Percentiles rank a stretch among this genome's conserved stretches.
These are phyloP conservation scores for Cochlearia excelsa DNA, from an alignment of 345 rosid species.

Conservation along the genomic window DNA sequence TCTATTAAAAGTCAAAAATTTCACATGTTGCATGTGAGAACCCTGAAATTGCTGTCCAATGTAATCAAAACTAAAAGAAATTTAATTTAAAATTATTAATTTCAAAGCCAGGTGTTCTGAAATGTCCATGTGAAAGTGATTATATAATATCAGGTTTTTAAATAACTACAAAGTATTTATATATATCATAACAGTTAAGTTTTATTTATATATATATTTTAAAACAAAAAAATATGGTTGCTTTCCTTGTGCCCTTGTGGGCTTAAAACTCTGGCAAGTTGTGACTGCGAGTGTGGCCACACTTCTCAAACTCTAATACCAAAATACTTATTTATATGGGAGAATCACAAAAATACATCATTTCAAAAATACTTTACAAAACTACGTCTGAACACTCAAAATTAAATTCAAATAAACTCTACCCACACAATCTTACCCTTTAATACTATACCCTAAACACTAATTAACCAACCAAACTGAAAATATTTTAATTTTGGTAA, in stretches of 20 bases:
- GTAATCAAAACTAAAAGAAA: neutral
- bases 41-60: slow-evolving; percentile 39
- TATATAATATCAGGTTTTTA: slow-evolving; percentile 18
- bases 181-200: neutral
- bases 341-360: too few species aligned
- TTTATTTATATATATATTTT: too few species aligned
- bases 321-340: too few species aligned
- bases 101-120: slow-evolving; percentile 35
- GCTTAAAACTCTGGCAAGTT: slow-evolving; percentile 21
- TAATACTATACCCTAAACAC: too few species aligned
- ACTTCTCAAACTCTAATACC: slow-evolving; percentile 4
- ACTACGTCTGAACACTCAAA: too few species aligned
- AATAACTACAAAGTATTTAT: slow-evolving; percentile 16
- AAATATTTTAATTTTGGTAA: too few species aligned
- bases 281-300: slow-evolving; percentile 28
- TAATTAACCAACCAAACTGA: too few species aligned
- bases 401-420: too few species aligned
- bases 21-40: slow-evolving; percentile 39
- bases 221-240: slow-evolving; percentile 4
- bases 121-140: slow-evolving; percentile 41
- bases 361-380: too few species aligned
- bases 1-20: slow-evolving; percentile 32
- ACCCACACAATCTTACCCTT: too few species aligned
- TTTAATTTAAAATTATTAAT: neutral
- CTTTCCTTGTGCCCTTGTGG: slow-evolving; percentile 29